Evolutionary conservation across 495 filamentous ascomycete genomes (phyloP).

Genomic region (Aspergillus sclerotioniger): DNA sequence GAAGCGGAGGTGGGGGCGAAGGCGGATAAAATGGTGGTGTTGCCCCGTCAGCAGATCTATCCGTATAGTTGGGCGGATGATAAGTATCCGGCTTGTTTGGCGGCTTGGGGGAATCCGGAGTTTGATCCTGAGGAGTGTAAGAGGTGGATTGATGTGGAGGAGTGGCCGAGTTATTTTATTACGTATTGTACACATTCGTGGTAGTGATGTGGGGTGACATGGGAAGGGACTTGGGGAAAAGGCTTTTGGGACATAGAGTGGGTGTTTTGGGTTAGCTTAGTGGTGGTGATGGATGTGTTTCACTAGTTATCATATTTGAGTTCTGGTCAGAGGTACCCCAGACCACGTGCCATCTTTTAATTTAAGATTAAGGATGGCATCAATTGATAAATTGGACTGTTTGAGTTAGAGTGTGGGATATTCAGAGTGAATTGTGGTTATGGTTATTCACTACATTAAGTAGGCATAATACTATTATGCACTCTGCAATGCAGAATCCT

Average conservation of each 20-base stretch:
- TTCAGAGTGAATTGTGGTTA: too few relatives aligned
- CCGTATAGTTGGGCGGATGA: slow-evolving; percentile 26
- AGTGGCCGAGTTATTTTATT: slow-evolving; percentile 29
- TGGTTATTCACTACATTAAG: too few relatives aligned
- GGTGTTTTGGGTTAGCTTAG: background rate
- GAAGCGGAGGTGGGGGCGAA: background rate
- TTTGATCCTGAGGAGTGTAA: slow-evolving; percentile 25
- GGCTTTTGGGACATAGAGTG: background rate
- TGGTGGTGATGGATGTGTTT: too few relatives aligned
- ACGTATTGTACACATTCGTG: slow-evolving; percentile 27
- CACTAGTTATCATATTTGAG: too few relatives aligned
- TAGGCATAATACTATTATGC: too few relatives aligned
- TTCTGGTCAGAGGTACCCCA: too few relatives aligned
- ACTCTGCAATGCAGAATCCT: too few relatives aligned
- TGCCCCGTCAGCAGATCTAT: slow-evolving; percentile 20
- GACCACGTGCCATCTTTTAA: too few relatives aligned
- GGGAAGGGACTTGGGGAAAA: too few relatives aligned
- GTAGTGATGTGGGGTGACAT: background rate
- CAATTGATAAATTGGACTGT: too few relatives aligned
- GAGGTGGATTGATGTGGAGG: slow-evolving; percentile 17
- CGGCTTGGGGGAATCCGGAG: slow-evolving; percentile 12
- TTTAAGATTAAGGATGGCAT: too few relatives aligned
- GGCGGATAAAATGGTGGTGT: slow-evolving; percentile 13
- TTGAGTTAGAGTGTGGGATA: too few relatives aligned
- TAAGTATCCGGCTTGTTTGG: slow-evolving; percentile 14